Evolutionary conservation across 257 asterid species (phyloP).

Genomic region (Cruciata laevipes): DNA sequence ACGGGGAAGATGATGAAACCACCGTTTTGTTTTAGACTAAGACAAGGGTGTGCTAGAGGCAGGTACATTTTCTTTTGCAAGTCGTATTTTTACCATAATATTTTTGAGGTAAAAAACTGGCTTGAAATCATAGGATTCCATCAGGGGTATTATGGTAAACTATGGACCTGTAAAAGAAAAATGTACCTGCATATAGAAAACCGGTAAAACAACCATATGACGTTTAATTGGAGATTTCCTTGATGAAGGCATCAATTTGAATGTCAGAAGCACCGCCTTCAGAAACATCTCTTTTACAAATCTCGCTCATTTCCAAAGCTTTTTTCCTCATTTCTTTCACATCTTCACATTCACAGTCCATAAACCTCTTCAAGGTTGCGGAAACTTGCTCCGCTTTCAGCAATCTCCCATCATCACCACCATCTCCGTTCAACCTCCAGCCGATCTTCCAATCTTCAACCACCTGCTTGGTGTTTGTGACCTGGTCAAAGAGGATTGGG

Average conservation of each 20-base stretch:
- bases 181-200: no score
- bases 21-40: no score
- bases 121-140: no score
- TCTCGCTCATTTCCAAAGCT: slow-evolving; percentile 19
- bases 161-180: no score
- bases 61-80: no score
- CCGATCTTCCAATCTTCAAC: slow-evolving; percentile 56
- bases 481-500: slow-evolving; percentile 39
- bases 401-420: slow-evolving; percentile 17
- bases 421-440: slow-evolving; percentile 39
- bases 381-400: slow-evolving; percentile 24
- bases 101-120: no score
- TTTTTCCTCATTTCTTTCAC: slow-evolving; percentile 25
- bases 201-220: neutral
- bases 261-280: slow-evolving; percentile 21
- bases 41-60: no score
- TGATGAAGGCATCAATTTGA: neutral
- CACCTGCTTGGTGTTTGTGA: slow-evolving; percentile 35
- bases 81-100: no score
- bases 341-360: slow-evolving; percentile 30
- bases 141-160: no score
- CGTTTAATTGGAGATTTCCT: neutral
- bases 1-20: no score
- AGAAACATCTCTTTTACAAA: neutral
- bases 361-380: slow-evolving; percentile 27